Conservation (phyloP, 1,284 basidiomycete genomes). For the Cryptococcus depauperatus region DNA sequence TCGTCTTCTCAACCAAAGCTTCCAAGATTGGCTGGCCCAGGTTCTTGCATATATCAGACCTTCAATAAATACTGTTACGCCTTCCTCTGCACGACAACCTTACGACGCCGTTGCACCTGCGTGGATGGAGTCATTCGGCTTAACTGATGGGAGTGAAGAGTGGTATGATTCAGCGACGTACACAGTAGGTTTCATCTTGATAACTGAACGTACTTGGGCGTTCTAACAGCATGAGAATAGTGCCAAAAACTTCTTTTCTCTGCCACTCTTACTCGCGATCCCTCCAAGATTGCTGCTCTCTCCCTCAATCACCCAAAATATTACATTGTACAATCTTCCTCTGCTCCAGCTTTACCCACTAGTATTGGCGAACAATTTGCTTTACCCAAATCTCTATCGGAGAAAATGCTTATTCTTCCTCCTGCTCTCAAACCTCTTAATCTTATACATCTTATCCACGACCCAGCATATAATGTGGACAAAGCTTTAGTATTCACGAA, state of each 20-base stretch:
- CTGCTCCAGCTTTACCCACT: slow-evolving; percentile 28
- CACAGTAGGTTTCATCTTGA: slow-evolving; percentile 9
- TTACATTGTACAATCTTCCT: slow-evolving; percentile 62
- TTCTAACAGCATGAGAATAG: slow-evolving; percentile 43
- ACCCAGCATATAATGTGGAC: slow-evolving; percentile 16
- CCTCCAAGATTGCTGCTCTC: slow-evolving; percentile 78
- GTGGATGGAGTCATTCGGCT: slow-evolving; percentile 39
- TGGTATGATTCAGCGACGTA: slow-evolving; percentile 9
- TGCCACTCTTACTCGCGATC: slow-evolving; percentile 89
- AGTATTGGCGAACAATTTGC: slow-evolving; percentile 59
- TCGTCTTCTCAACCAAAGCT: slow-evolving; percentile 84
- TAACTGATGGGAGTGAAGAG: slow-evolving; percentile 20
- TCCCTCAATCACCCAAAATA: slow-evolving; percentile 75
- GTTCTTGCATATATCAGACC: slow-evolving; percentile 65
- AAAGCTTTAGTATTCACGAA: slow-evolving; percentile 86
- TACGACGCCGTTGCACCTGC: slow-evolving; percentile 48
- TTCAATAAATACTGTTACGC: slow-evolving; percentile 24
- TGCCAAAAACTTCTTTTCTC: slow-evolving; percentile 97
- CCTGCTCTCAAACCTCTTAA: slow-evolving; percentile 78
- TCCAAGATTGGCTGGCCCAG: slow-evolving; percentile 86
- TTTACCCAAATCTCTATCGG: slow-evolving; percentile 67
- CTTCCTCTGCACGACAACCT: slow-evolving; percentile 7
- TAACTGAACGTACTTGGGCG: too few relatives aligned
- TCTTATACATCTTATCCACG: slow-evolving; percentile 75
- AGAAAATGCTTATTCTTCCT: slow-evolving; percentile 77